Evolutionary conservation across 164 flowering plant genomes (phyloP), one percentile per base, ranked within the genome.

Genomic region (Santalum album): DNA sequence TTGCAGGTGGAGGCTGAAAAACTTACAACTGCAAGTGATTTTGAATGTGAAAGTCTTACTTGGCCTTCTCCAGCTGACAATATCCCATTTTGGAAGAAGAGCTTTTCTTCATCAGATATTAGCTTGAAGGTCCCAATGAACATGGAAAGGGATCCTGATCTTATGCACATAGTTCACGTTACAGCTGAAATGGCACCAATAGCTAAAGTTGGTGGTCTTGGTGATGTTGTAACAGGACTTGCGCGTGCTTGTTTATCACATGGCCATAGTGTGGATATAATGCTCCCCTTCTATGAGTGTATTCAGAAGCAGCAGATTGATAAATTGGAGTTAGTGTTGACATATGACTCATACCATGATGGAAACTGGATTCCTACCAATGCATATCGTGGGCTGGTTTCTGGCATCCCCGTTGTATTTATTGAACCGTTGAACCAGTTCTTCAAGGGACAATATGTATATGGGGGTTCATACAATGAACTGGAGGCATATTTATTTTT

Each of bases 201-300:
- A 51, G 87, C 87, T 0, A 82, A 82, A 67, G 87, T 79, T 42
- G 87, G 87, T 51, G 87, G 87, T 27, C 79, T 82, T 51, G 87
- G 87, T 59, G 87, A 82, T 74, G 87, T 82, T 65, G 87, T 82
- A n/a, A 79, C 87, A 15, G 87, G 87, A 16, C 84, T 82, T 56
- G 75, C 82, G 23, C 84, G 87, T 27, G 81, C 87, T 39, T 75
- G 81, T 57, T 56, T 74, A 59, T 63, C 60, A 1, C 79, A 79
- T 56, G 87, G 82, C 23, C 87, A 82, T 66, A 62, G 65, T 45
- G 84, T 82, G 57, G 79, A 82, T 51, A 61, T 82, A 42, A 75
- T 79, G 77, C 78, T 82, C 11, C 87, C 87, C 39, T 77, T 82
- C 67, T 82, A 82, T 60, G 82, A 79, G 63, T 82, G 87, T 53